Conservation (phyloP, 2,329 filamentous ascomycete species). For the Ophiostoma fasciatum region DNA sequence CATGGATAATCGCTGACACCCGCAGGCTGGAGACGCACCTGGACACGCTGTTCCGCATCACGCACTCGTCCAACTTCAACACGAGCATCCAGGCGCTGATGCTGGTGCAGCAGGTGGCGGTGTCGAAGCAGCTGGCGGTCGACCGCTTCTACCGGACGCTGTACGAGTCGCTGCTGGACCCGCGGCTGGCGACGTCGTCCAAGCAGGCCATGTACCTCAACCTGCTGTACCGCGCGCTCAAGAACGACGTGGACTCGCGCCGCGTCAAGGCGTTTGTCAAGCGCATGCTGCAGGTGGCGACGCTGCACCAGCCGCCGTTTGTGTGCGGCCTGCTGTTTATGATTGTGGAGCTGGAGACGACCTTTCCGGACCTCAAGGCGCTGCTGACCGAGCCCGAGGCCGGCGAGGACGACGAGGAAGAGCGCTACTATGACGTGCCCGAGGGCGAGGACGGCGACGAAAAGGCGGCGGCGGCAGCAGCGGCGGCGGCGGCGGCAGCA, state of each 20-base stretch:
- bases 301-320: slow-evolving; percentile 83
- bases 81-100: slow-evolving; percentile 92
- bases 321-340: slow-evolving; percentile 87
- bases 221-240: slow-evolving; percentile 73
- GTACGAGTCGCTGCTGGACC: slow-evolving; percentile 88
- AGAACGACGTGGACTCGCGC: slow-evolving; percentile 77
- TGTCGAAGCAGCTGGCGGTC: slow-evolving; percentile 62
- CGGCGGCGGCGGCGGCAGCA: slow-evolving; percentile 24
- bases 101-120: slow-evolving; percentile 82
- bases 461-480: slow-evolving; percentile 33
- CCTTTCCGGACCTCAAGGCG: slow-evolving; percentile 65
- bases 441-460: slow-evolving; percentile 57
- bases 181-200: slow-evolving; percentile 73
- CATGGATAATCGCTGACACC: slow-evolving; percentile 6
- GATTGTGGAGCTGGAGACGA: slow-evolving; percentile 61
- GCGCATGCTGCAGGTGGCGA: slow-evolving; percentile 73
- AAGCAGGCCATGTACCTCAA: slow-evolving; percentile 96
- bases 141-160: slow-evolving; percentile 92
- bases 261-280: slow-evolving; percentile 94
- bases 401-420: slow-evolving; percentile 55
- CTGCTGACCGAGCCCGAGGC: slow-evolving; percentile 72
- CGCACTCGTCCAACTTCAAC: slow-evolving; percentile 97
- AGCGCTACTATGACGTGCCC: slow-evolving; percentile 31
- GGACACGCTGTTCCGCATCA: slow-evolving; percentile 87
- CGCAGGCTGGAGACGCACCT: slow-evolving; percentile 69